Base-by-base conservation (phyloP, 2,329 filamentous ascomycete genomes). In the Colletotrichum lindemuthianum region DNA sequence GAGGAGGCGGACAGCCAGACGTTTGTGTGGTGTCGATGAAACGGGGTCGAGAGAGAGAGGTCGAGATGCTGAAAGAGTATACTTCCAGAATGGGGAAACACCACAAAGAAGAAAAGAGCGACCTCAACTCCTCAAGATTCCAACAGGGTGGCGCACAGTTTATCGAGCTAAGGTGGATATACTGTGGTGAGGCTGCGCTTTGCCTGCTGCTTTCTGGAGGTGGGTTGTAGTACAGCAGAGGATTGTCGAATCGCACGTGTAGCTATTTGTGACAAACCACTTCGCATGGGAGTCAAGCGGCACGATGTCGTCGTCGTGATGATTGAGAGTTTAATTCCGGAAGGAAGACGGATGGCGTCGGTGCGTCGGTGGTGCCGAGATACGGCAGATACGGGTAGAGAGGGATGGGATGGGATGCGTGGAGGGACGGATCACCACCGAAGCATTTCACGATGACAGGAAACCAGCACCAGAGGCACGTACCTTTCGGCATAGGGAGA, bases 271-370 rank as follows among this genome's bases (percentile, higher is more conserved):
- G 44, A 1, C 24, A 11, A 34, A 24, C 24, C 24, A 24, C 24
- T 24, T 24, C 24, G 5, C 24, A 4, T 24, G 24, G 24, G 24
- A 24, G 37, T 37, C 24, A 37, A 24, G 39, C 49, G 11, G 50
- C 15, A 50, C 39, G 33, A 55, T 60, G 44, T 64, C 44, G 60
- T 50, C 43, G 49, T 44, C 15, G 33, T 32, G 50, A 37, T 60
- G 57, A 50, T 24, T 45, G 41, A 50, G 61, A 24, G 9, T 6
- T 16, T 10, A 44, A 40, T 6, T 32, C 43, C 15, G 37, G 45
- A 15, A 49, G 45, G n/a, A 49, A 47, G 50, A 60, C 57, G 50
- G 60, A 50, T 63, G 50, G 57, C 50, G 50, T 60, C 57, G 60
- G 44, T 55, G 57, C 50, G 50, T 60, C 57, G 60, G 44, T 55